phyloP scores from a whole-genome alignment of 352 stramenopile species.

The Globisporangium sylvaticum region DNA sequence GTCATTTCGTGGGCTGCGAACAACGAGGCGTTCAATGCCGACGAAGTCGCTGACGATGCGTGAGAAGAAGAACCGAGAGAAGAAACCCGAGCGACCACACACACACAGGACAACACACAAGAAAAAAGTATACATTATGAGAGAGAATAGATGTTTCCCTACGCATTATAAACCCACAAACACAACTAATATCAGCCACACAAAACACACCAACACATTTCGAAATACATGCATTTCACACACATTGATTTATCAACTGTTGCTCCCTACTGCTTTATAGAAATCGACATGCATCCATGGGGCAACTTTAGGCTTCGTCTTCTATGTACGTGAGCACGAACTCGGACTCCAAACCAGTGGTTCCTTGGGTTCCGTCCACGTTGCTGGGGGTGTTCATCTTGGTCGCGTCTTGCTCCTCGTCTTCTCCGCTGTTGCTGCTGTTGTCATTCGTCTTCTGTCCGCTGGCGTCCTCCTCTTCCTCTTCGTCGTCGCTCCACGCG shows the following conservation, averaged over 20 bases:
- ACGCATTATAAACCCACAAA: neutral
- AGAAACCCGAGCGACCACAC: neutral
- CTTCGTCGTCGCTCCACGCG: slow-evolving; percentile 79
- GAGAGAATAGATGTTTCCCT: slow-evolving; percentile 8
- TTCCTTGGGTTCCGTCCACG: slow-evolving; percentile 12
- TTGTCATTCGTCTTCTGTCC: slow-evolving; percentile 15
- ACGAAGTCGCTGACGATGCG: slow-evolving; percentile 17
- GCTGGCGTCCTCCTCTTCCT: slow-evolving; percentile 8
- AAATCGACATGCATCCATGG: neutral
- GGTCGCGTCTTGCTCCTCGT: slow-evolving; percentile 2
- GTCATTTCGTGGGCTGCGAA: slow-evolving; percentile 50
- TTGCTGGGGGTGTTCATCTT: slow-evolving; percentile 15
- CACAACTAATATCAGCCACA: neutral
- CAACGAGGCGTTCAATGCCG: slow-evolving; percentile 14
- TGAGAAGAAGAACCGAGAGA: neutral
- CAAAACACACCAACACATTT: neutral
- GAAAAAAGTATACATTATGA: slow-evolving; percentile 7
- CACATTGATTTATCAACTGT: neutral
- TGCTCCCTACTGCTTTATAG: slow-evolving; percentile 1
- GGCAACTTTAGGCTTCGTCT: slow-evolving; percentile 12
- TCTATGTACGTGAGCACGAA: slow-evolving; percentile 25
- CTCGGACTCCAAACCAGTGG: slow-evolving; percentile 1
- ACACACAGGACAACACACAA: slow-evolving; percentile 4
- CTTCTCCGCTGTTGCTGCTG: slow-evolving; percentile 20
- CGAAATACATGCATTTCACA: slow-evolving; percentile 1